Percentiles rank a stretch among this genome's conserved stretches.
Evolutionary conservation across 2,329 filamentous ascomycete species (phyloP).

Genomic region (Paracorniculantispora psalliotae): DNA sequence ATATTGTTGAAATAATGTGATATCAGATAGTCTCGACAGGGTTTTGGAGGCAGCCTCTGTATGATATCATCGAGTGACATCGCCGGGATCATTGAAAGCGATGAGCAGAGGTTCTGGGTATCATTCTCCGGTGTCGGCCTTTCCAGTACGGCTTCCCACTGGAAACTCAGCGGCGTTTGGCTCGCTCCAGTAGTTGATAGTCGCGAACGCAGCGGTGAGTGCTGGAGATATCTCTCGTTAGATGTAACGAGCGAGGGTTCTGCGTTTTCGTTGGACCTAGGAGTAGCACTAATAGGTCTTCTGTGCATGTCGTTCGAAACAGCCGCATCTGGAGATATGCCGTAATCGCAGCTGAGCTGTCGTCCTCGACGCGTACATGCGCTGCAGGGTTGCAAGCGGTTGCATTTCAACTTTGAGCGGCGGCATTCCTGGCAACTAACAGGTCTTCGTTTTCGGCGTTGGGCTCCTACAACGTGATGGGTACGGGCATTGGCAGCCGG

Average conservation of each 20-base stretch:
- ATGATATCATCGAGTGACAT: conserved; percentile 12
- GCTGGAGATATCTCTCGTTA: too few species aligned
- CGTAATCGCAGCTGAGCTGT: background rate
- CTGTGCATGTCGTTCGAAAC: too few species aligned
- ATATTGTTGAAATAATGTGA: conserved; percentile 15
- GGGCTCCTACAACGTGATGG: background rate
- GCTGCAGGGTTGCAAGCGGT: conserved; percentile 16
- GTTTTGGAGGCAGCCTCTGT: conserved; percentile 3
- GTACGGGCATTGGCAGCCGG: background rate
- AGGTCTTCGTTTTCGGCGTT: background rate
- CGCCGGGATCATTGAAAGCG: background rate
- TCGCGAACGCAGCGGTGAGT: too few species aligned
- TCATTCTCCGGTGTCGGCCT: background rate
- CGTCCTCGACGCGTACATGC: conserved; percentile 11
- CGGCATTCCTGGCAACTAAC: conserved; percentile 17
- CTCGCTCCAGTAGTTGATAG: background rate
- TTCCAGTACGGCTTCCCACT: background rate
- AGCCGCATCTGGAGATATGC: too few species aligned
- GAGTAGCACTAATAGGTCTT: too few species aligned
- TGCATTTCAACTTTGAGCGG: conserved; percentile 17
- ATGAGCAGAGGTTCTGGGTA: background rate
- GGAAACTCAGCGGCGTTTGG: background rate
- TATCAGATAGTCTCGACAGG: conserved; percentile 15
- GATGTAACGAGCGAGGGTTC: too few species aligned
- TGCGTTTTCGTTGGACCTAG: too few species aligned